Base-by-base conservation (phyloP, 345 rosid genomes). In the Clausena lansium region DNA sequence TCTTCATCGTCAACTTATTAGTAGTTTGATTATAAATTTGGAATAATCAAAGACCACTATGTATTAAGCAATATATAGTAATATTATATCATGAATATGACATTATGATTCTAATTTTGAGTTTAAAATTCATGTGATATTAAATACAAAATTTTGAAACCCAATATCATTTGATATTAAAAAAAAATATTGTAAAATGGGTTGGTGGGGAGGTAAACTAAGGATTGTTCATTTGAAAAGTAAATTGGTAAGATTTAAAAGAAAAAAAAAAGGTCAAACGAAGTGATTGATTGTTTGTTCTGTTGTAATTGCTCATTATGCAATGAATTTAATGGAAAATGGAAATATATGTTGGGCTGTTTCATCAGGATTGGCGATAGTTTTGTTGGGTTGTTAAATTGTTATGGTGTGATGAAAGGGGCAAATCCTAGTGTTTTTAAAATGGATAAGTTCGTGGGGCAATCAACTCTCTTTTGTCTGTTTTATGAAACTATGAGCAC, bases 1-100 rank as follows among this genome's bases (percentile, higher is more conserved):
- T 41, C 14, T 4, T 11, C 47, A 10, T 10, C 47, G 47, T 41
- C 47, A 41, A 41, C 47, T 41, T 41, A 0, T 0, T 41, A 41
- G 47, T 10, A 41, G 4, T 41, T 41, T 41, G 47, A 41, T 41
- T 41, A 0, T 39, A 39, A 9, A 41, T 41, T 41, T 11, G 47
- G 15, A 41, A 41, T 0, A 41, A 41, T 41, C 15, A 41, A 0
- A 10, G 15, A 10, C 0, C 14, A 41, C 0, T 41, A 0, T 0
- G 14, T 41, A 41, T 41, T 41, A 41, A 41, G 47, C 11, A 41
- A 3, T 3, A 41, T 41, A 11, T 2, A 11, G 1, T 41, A 41
- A 0, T 11, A 41, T 41, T 41, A 41, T 41, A 11, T 0, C 15
- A 10, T 41, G 47, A 41, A 41, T 11, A 41, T 0, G 47, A n/a